Base-by-base conservation (phyloP, 768 basidiomycete species). In the Tephrocybe sp. region DNA sequence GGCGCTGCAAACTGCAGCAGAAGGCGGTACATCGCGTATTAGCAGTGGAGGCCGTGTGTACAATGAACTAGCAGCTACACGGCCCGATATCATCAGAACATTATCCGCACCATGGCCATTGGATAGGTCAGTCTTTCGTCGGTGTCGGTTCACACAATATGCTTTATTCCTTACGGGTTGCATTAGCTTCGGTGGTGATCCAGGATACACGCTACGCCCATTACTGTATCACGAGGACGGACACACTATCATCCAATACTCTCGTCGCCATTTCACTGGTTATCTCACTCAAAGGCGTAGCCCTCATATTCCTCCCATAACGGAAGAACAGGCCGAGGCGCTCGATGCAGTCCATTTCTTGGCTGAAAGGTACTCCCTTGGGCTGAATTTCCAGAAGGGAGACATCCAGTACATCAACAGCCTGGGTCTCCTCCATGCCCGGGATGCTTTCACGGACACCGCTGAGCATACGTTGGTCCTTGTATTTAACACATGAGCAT, bases 341-440 rank as follows among this genome's bases (percentile, higher is more conserved):
- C 59, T 77, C 13, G 75, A 77, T 50, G 69, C 69, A 1, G 54
- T 77, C 23, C 75, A 75, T 48, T 77, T 72, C 57, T 50, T 71
- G 12, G 74, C 72, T 1, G 71, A 75, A 53, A 73, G 72, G 47
- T 69, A 69, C 54, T 68, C 69, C 24, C 62, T 77, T 2, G 69
- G 61, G 4, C 61, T 75, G 48, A 75, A 75, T 45, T 74, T 76
- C 64, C 65, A 73, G 56, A 76, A 75, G 53, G 75, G 75, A 31
- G 75, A 76, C 52, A 74, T 76, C 27, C 75, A 76, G 53, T 76
- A 75, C 56, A 74, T 76, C 61, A 76, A 75, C 54, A 74, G 68
- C 49, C 51, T 76, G 53, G 68, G 73, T 0, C 52, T 76, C 37
- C 60, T 76, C 41, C 75, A 76, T 54, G 73, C 73, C 11, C 54